Evolutionary conservation across 306 rosid genomes (phyloP), one percentile per base, ranked within the genome.

Genomic region (Morella rubra): DNA sequence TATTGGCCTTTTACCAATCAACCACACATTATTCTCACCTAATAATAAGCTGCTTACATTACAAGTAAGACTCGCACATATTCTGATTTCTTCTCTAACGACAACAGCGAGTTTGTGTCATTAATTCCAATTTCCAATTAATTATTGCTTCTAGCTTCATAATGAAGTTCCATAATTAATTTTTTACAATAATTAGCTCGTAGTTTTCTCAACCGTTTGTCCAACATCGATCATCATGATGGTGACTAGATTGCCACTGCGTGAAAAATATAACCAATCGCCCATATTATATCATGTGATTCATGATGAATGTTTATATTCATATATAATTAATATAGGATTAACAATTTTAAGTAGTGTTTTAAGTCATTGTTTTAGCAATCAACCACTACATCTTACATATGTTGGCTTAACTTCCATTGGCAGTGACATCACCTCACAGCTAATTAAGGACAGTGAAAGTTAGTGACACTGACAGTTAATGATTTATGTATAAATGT

Each of bases 331-430:
- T 32, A 32, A 32, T 32, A 32, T 32, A 32, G 37, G 37, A 32
- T 32, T 32, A 32, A 32, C 37, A 32, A 32, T 32, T 32, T 32
- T 32, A 32, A 32, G 37, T 32, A 32, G 37, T 32, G 3, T 32
- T 32, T 32, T 2, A 32, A 32, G 37, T 32, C 37, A 81, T 76
- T 77, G 73, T 66, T 61, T 40, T 78, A 67, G 68, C 71, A n/a
- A 50, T 67, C 81, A 72, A 75, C 86, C 59, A 19, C 83, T 66
- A 76, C 79, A 13, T 47, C 54, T 62, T 22, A 41, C 73, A 76
- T 47, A 47, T 49, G 81, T 79, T 83, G 75, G 81, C 83, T 79
- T 37, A 61, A 82, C 80, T 61, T 74, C 77, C 59, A 71, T 74
- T 79, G 7, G 60, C 69, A 61, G 56, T 74, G 77, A 78, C 86